A percentile compares a stretch with the other conserved stretches of the same genome.
phyloP scores from a whole-genome alignment of 257 asterid genomes.

The Rubia yunnanensis region DNA sequence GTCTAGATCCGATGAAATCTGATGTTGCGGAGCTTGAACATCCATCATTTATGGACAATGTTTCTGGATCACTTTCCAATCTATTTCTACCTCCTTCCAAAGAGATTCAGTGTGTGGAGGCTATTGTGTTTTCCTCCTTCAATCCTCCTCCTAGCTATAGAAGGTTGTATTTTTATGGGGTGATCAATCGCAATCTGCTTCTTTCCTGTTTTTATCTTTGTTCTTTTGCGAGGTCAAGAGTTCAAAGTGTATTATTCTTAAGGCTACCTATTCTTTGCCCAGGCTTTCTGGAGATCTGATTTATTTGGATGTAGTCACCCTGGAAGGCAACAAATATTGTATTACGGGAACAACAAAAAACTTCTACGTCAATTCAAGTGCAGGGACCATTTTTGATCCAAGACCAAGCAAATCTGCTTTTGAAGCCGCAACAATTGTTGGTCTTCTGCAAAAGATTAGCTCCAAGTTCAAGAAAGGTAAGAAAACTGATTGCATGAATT shows the following conservation, averaged over 20 bases:
- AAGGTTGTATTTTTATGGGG: conserved; percentile 44
- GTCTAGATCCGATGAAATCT: conserved; percentile 54
- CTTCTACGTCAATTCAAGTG: conserved; percentile 80
- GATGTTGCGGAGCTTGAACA: conserved; percentile 79
- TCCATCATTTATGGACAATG: conserved; percentile 63
- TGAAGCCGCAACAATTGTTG: conserved; percentile 78
- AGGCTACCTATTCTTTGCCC: conserved; percentile 21
- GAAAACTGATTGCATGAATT: neutral
- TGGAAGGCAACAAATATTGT: conserved; percentile 83
- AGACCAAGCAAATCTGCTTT: conserved; percentile 48
- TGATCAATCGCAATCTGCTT: neutral
- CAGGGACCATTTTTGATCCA: conserved; percentile 64
- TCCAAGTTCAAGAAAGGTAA: conserved; percentile 87
- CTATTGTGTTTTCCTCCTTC: conserved; percentile 82
- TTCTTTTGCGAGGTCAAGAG: neutral
- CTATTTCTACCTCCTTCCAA: conserved; percentile 60
- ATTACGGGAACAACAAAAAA: conserved; percentile 78
- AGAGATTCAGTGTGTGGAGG: conserved; percentile 72
- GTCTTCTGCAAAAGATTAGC: conserved; percentile 85
- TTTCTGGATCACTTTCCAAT: conserved; percentile 53
- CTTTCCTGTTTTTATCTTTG: neutral
- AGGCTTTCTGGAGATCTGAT: conserved; percentile 95
- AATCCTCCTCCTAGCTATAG: conserved; percentile 96
- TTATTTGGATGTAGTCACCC: conserved; percentile 78
- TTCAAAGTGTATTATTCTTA: conserved; percentile 12